A percentile compares a stretch with the other conserved stretches of the same genome.
These are phyloP conservation scores for Apiospora arundinis DNA, from an alignment of 2,329 filamentous ascomycete genomes.

Conservation along the genomic window DNA sequence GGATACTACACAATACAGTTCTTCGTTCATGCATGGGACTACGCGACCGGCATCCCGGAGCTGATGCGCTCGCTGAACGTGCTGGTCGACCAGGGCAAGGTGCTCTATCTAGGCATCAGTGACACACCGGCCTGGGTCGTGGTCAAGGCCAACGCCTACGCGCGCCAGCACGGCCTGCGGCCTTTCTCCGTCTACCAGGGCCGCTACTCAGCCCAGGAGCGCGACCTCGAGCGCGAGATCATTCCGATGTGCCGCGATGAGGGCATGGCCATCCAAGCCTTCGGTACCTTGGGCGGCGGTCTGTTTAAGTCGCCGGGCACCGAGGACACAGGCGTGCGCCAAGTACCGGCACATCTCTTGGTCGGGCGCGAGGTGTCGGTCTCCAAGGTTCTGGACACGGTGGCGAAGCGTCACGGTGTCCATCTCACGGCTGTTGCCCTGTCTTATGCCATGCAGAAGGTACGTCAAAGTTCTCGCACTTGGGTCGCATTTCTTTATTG, in stretches of 20 bases:
- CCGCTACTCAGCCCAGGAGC: conserved; percentile 42
- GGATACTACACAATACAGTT: conserved; percentile 28
- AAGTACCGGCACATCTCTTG: neutral
- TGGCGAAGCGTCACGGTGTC: conserved; percentile 61
- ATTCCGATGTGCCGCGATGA: conserved; percentile 49
- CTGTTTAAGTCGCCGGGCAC: conserved; percentile 48
- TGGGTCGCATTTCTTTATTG: neutral
- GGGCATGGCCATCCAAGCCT: conserved; percentile 62
- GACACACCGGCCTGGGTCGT: conserved; percentile 50
- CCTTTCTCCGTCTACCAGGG: conserved; percentile 49
- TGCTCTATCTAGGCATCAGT: conserved; percentile 49
- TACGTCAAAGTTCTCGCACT: conserved; percentile 24
- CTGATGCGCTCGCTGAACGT: conserved; percentile 50
- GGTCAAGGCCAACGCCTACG: conserved; percentile 46
- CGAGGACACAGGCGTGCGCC: conserved; percentile 47
- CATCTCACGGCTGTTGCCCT: conserved; percentile 62
- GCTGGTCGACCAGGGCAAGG: conserved; percentile 48
- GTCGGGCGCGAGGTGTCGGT: conserved; percentile 53
- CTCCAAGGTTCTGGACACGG: conserved; percentile 62
- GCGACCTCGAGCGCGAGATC: conserved; percentile 49
- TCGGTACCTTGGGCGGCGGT: conserved; percentile 61
- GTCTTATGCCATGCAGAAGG: conserved; percentile 55
- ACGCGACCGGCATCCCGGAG: conserved; percentile 48
- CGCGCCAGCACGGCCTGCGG: conserved; percentile 41
- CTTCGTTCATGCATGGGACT: conserved; percentile 54